Evolutionary conservation across 2,329 filamentous ascomycete species (phyloP).

Genomic region (Talaromyces sp.): DNA sequence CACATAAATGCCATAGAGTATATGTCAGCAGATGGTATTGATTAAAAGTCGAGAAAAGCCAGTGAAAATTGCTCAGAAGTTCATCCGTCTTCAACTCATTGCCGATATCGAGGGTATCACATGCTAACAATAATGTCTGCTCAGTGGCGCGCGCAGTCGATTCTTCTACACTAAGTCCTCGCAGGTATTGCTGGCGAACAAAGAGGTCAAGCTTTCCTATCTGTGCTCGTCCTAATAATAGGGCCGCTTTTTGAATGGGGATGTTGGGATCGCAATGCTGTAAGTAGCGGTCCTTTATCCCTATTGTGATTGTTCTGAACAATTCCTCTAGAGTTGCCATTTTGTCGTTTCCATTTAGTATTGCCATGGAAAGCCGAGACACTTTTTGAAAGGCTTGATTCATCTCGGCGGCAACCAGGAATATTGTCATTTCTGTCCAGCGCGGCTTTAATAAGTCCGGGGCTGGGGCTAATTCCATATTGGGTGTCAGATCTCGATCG

Average conservation of each 20-base stretch:
- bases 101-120: constrained; percentile 32
- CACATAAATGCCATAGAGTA: constrained; percentile 41
- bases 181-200: constrained; percentile 28
- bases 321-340: constrained; percentile 42
- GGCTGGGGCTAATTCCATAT: constrained; percentile 49
- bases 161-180: constrained; percentile 8
- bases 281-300: constrained; percentile 50
- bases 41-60: constrained; percentile 37
- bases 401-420: constrained; percentile 52
- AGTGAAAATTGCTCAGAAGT: constrained; percentile 35
- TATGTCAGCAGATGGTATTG: constrained; percentile 44
- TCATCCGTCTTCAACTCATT: constrained; percentile 34
- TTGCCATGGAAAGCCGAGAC: constrained; percentile 39
- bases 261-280: constrained; percentile 52
- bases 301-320: constrained; percentile 43
- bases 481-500: constrained; percentile 51
- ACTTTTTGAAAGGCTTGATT: constrained; percentile 47
- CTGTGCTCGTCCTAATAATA: constrained; percentile 26
- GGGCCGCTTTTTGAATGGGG: constrained; percentile 37
- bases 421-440: constrained; percentile 58
- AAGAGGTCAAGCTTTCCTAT: constrained; percentile 36
- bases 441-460: constrained; percentile 39
- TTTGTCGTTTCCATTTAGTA: constrained; percentile 23
- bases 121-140: constrained; percentile 33
- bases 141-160: constrained; percentile 24